Conservation (phyloP, 2,329 filamentous ascomycete species). For the Calonectria pauciramosa region DNA sequence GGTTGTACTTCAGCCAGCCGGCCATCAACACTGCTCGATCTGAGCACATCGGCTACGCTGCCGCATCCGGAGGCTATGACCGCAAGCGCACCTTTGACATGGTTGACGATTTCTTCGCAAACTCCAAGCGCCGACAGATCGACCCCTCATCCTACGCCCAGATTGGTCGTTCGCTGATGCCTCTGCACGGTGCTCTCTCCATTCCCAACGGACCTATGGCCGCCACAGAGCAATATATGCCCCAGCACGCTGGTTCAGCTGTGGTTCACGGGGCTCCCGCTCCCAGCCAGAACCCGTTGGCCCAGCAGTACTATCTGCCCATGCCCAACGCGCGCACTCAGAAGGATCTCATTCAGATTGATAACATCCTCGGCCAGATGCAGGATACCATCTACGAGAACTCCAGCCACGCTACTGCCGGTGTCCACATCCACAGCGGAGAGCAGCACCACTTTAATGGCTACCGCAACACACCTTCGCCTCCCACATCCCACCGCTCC, state of each 20-base stretch:
- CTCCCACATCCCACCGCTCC: conserved; percentile 57
- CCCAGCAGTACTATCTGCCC: conserved; percentile 87
- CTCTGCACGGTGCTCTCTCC: conserved; percentile 79
- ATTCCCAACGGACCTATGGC: conserved; percentile 67
- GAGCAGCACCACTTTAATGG: conserved; percentile 71
- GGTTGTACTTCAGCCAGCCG: conserved; percentile 84
- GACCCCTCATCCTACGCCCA: conserved; percentile 92
- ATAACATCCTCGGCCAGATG: conserved; percentile 95
- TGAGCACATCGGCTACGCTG: conserved; percentile 75
- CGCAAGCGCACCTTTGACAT: conserved; percentile 90
- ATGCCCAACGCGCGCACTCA: conserved; percentile 93
- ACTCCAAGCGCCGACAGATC: conserved; percentile 90
- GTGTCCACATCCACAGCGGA: conserved; percentile 81
- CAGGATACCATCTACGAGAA: conserved; percentile 97
- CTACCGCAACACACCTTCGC: conserved; percentile 70
- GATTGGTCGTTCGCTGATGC: conserved; percentile 89
- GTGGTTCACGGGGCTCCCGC: conserved; percentile 67
- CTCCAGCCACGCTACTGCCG: conserved; percentile 83
- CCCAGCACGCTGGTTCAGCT: conserved; percentile 57
- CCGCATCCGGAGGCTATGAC: conserved; percentile 69
- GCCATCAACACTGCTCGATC: conserved; percentile 65
- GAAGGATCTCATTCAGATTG: conserved; percentile 92
- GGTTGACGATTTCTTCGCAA: conserved; percentile 93
- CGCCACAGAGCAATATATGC: conserved; percentile 68
- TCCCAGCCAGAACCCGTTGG: conserved; percentile 69